phyloP scores from a whole-genome alignment of 768 basidiomycete genomes.

The Tubosaeta sp. region DNA sequence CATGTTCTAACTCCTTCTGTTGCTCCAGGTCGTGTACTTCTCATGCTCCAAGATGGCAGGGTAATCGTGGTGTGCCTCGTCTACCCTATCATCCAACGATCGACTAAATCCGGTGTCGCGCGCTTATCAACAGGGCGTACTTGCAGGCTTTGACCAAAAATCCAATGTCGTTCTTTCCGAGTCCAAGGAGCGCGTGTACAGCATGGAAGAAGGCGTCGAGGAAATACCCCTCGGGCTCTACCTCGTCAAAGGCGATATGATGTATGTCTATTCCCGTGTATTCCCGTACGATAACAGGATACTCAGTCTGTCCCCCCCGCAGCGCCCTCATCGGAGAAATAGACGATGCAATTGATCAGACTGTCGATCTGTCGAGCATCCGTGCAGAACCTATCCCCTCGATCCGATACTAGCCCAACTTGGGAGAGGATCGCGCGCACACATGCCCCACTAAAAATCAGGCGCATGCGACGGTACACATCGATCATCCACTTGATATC shows the following conservation, averaged over 20 bases:
- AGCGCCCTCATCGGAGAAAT: constrained; percentile 81
- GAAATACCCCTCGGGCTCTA: constrained; percentile 93
- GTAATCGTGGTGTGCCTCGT: constrained; percentile 74
- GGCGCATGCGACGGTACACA: background rate
- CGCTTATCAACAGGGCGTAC: constrained; percentile 58
- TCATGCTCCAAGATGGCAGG: constrained; percentile 95
- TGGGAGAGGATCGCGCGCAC: background rate
- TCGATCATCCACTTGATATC: background rate
- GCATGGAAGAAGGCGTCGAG: constrained; percentile 86
- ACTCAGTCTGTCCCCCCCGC: constrained; percentile 2
- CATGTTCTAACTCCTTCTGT: background rate
- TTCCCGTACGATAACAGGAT: background rate
- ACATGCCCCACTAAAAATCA: background rate
- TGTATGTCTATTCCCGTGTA: constrained; percentile 54
- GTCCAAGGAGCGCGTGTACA: constrained; percentile 90
- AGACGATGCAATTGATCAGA: constrained; percentile 76
- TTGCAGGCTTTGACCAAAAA: constrained; percentile 93
- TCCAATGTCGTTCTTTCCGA: constrained; percentile 95
- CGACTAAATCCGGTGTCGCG: background rate
- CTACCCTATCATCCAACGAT: background rate
- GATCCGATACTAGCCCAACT: constrained; percentile 58
- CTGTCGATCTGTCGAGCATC: constrained; percentile 70
- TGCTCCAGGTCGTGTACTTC: constrained; percentile 73
- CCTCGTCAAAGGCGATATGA: constrained; percentile 97
- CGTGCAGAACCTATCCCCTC: constrained; percentile 85